A percentile compares a stretch with the other conserved stretches of the same genome.
These are phyloP conservation scores for Debaryomyces coudertii DNA, from an alignment of 1,139 yeast genomes.

Conservation along the genomic window DNA sequence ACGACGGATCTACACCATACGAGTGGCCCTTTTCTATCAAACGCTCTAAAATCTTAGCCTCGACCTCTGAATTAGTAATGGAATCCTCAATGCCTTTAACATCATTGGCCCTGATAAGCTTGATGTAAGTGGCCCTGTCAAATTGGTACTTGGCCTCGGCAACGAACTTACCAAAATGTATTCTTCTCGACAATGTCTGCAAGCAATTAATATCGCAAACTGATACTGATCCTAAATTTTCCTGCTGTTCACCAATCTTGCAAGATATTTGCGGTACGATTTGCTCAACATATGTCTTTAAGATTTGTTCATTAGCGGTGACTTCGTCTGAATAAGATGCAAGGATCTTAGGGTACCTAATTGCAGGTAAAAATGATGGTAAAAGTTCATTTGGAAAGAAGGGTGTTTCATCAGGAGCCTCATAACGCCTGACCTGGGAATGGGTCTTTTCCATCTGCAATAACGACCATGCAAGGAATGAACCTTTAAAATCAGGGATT, in stretches of 20 bases:
- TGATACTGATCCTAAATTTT: slow-evolving; percentile 87
- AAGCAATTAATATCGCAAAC: slow-evolving; percentile 82
- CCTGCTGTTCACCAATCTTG: slow-evolving; percentile 72
- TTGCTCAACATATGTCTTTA: slow-evolving; percentile 63
- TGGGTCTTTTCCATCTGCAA: slow-evolving; percentile 77
- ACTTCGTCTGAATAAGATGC: slow-evolving; percentile 75
- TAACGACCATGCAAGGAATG: slow-evolving; percentile 86
- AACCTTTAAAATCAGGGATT: slow-evolving; percentile 73
- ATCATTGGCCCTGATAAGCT: slow-evolving; percentile 68
- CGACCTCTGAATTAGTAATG: slow-evolving; percentile 87
- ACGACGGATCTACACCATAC: slow-evolving; percentile 87
- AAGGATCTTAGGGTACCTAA: slow-evolving; percentile 76
- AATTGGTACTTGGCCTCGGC: slow-evolving; percentile 89
- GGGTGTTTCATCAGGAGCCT: slow-evolving; percentile 95
- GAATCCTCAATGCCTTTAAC: slow-evolving; percentile 73
- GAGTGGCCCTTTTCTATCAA: slow-evolving; percentile 77
- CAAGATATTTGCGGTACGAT: slow-evolving; percentile 78
- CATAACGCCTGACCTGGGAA: slow-evolving; percentile 84
- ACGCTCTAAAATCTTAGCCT: slow-evolving; percentile 77
- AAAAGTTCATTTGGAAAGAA: slow-evolving; percentile 74
- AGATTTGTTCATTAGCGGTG: slow-evolving; percentile 73
- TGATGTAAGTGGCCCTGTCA: slow-evolving; percentile 65
- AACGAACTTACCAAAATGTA: slow-evolving; percentile 95
- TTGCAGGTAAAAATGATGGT: slow-evolving; percentile 73
- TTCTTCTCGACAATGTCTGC: slow-evolving; percentile 89